Conservation (phyloP, 2,329 filamentous ascomycete genomes). For the Penicillium sp. region DNA sequence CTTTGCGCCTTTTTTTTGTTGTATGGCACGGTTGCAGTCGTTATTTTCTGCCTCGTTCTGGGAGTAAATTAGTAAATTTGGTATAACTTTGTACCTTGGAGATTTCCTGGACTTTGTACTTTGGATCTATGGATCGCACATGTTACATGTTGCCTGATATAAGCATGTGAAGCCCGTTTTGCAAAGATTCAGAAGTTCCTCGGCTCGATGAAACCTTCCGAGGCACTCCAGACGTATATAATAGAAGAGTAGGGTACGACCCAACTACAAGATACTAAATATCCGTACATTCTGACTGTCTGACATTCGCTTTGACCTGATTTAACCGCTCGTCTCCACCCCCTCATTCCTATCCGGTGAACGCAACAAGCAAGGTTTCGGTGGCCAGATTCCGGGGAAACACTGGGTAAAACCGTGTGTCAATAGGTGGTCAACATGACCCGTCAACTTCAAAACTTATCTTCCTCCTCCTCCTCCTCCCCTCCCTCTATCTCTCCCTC, state of each 20-base stretch:
- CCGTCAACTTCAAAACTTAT: conserved; percentile 12
- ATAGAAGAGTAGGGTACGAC: background rate
- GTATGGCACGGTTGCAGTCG: conserved; percentile 17
- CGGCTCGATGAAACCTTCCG: conserved; percentile 3
- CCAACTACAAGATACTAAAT: background rate
- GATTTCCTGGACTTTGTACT: background rate
- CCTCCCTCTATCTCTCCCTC: no score
- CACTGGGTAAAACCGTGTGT: background rate
- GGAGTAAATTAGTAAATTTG: no score
- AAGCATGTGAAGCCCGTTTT: conserved; percentile 11
- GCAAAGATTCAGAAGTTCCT: conserved; percentile 5
- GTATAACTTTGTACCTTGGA: background rate
- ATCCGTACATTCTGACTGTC: background rate
- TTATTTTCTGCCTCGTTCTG: no score
- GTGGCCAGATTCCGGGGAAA: conserved; percentile 26
- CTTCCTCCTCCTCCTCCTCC: conserved; percentile 6
- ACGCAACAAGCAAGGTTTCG: conserved; percentile 33
- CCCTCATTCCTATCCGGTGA: conserved; percentile 32
- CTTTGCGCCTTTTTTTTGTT: conserved; percentile 23
- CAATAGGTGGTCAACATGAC: conserved; percentile 19
- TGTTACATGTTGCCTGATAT: background rate
- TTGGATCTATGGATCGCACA: background rate
- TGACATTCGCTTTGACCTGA: conserved; percentile 11
- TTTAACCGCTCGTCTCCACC: conserved; percentile 12
- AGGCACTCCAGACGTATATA: background rate